Percentiles rank a stretch among this genome's conserved stretches.
phyloP scores from a whole-genome alignment of 2,329 filamentous ascomycete genomes.

The Tolypocladium sp. region DNA sequence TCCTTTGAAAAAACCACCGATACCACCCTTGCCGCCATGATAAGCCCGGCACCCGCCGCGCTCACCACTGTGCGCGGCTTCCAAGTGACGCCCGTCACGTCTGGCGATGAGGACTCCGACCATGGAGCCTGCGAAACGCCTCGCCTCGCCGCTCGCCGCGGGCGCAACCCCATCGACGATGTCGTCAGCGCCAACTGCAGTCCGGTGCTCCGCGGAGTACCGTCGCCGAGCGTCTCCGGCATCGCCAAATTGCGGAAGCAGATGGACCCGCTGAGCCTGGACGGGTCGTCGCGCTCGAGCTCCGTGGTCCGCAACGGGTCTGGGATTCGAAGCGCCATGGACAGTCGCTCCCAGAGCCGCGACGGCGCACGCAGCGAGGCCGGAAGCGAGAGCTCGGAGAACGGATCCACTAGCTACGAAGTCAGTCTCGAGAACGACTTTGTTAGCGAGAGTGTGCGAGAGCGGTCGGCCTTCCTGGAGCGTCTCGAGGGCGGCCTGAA shows the following conservation, averaged over 20 bases:
- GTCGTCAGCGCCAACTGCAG: conserved; percentile 56
- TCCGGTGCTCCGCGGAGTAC: conserved; percentile 42
- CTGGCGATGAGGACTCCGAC: conserved; percentile 51
- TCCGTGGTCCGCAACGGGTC: conserved; percentile 43
- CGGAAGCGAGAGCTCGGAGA: conserved; percentile 56
- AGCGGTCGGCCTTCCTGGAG: conserved; percentile 31
- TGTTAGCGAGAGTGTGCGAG: conserved; percentile 54
- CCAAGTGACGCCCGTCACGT: conserved; percentile 41
- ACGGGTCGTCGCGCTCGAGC: conserved; percentile 42
- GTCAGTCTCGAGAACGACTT: conserved; percentile 80
- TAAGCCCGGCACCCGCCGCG: conserved; percentile 37
- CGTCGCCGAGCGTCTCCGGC: conserved; percentile 54
- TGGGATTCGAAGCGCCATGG: conserved; percentile 45
- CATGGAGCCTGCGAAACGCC: conserved; percentile 29
- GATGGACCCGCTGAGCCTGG: conserved; percentile 68
- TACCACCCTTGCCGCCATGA: conserved; percentile 24
- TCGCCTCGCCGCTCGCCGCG: conserved; percentile 26
- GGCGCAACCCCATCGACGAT: conserved; percentile 39
- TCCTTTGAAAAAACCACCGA: neutral
- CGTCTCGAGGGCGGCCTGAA: conserved; percentile 45
- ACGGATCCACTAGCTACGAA: conserved; percentile 67
- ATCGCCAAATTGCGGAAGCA: conserved; percentile 77
- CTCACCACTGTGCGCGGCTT: conserved; percentile 49
- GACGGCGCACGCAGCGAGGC: conserved; percentile 44
- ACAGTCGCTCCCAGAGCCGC: conserved; percentile 44